Percentiles rank a stretch among this genome's conserved stretches.
Conservation (phyloP, 179 eudicot species). For the Beta macrorhiza region DNA sequence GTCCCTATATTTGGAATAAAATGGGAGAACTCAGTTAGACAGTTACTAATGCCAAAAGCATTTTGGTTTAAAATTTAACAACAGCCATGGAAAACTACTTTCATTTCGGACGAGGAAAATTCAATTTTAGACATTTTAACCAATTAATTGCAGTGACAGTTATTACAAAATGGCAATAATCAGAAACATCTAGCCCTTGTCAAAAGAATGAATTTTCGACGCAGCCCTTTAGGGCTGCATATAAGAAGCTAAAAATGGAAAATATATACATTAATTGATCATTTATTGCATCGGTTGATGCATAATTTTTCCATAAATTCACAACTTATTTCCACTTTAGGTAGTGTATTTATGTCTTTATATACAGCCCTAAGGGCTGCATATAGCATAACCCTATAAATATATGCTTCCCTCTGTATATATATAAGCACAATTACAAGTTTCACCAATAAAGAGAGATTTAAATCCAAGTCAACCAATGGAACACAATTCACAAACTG, state of each 20-base stretch:
- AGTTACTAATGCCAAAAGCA: background rate
- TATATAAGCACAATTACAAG: no score
- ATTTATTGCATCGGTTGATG: no score
- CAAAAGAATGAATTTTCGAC: background rate
- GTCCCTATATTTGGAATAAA: slow-evolving; percentile 35
- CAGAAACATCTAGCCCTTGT: background rate
- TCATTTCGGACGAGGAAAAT: background rate
- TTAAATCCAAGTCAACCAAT: background rate
- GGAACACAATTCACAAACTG: background rate
- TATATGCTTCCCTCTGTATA: no score
- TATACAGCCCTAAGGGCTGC: no score
- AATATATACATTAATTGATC: no score
- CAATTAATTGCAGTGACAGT: background rate
- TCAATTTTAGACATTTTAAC: background rate
- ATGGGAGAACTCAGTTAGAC: background rate
- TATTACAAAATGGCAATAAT: background rate
- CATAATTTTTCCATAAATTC: no score
- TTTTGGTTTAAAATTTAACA: background rate
- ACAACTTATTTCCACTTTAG: no score
- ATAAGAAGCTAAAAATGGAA: no score
- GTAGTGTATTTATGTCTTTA: no score
- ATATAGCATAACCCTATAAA: no score
- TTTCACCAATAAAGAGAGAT: background rate
- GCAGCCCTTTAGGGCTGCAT: no score
- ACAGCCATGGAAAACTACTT: background rate